Conservation (phyloP, 2,329 filamentous ascomycete genomes). For the Tolypocladium album region DNA sequence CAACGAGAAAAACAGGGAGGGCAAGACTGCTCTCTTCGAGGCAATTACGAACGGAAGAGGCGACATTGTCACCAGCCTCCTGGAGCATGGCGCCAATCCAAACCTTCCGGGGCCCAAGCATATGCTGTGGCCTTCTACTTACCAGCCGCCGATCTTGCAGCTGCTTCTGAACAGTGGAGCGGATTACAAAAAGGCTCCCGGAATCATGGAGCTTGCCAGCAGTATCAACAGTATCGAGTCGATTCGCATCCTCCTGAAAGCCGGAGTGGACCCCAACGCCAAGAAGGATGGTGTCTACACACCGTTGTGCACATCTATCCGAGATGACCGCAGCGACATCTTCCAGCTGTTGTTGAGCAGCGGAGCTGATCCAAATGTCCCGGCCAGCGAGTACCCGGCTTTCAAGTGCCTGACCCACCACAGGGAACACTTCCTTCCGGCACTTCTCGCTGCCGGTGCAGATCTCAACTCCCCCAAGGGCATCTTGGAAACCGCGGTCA, state of each 20-base stretch:
- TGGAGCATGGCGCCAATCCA: constrained; percentile 50
- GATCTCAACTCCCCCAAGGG: constrained; percentile 50
- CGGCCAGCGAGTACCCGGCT: constrained; percentile 52
- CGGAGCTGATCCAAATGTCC: constrained; percentile 52
- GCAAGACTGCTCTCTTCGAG: constrained; percentile 52
- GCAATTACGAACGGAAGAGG: constrained; percentile 45
- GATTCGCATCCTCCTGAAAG: constrained; percentile 43
- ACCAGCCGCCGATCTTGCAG: constrained; percentile 46
- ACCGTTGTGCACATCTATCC: constrained; percentile 56
- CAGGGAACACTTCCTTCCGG: constrained; percentile 47
- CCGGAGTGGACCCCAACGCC: constrained; percentile 48
- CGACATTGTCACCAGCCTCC: constrained; percentile 40
- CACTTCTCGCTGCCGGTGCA: constrained; percentile 48
- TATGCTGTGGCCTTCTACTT: constrained; percentile 54
- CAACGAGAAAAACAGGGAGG: constrained; percentile 48
- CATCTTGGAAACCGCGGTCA: constrained; percentile 54
- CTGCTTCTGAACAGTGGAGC: constrained; percentile 49
- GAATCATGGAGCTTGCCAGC: constrained; percentile 53
- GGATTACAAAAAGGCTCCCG: constrained; percentile 47
- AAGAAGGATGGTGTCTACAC: constrained; percentile 59
- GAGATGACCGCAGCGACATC: constrained; percentile 53
- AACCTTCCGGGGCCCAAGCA: constrained; percentile 61
- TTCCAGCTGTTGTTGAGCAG: constrained; percentile 45
- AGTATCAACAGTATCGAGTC: constrained; percentile 55
- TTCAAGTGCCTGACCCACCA: constrained; percentile 62